Percentiles rank a stretch among this genome's conserved stretches.
Conservation (phyloP, 1,139 yeast species). For the Nematodospora anomalae region DNA sequence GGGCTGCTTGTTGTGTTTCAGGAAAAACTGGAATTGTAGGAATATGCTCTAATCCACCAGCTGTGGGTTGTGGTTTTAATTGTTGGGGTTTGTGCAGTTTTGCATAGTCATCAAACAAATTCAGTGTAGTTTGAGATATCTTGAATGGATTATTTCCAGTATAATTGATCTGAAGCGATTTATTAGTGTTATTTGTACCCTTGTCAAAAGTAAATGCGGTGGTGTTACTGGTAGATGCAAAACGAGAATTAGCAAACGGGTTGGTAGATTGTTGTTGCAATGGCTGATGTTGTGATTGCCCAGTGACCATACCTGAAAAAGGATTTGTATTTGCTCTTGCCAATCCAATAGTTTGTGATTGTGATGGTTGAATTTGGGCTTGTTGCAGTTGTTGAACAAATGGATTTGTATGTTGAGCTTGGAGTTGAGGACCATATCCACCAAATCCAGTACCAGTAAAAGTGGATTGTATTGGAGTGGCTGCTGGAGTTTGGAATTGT, state of each 20-base stretch:
- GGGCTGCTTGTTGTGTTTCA: conserved; percentile 51
- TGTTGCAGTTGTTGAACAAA: conserved; percentile 24
- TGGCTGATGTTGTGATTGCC: conserved; percentile 13
- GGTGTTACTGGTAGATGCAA: conserved; percentile 33
- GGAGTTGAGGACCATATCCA: conserved; percentile 42
- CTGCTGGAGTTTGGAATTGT: conserved; percentile 12
- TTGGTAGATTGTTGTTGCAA: conserved; percentile 33
- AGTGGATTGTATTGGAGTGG: conserved; percentile 20
- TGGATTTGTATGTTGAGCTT: conserved; percentile 29
- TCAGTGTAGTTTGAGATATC: conserved; percentile 38
- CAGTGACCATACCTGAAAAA: conserved; percentile 28
- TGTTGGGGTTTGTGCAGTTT: conserved; percentile 17
- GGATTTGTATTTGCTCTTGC: conserved; percentile 43
- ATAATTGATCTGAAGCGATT: conserved; percentile 25
- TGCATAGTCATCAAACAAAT: conserved; percentile 31
- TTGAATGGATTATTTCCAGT: conserved; percentile 52
- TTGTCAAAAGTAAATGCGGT: conserved; percentile 36
- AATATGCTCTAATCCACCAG: conserved; percentile 64
- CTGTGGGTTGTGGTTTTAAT: conserved; percentile 54
- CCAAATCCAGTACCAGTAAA: conserved; percentile 63
- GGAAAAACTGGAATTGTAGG: conserved; percentile 69
- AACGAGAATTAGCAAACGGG: conserved; percentile 50
- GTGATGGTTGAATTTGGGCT: conserved; percentile 5
- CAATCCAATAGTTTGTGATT: conserved; percentile 21
- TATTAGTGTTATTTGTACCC: conserved; percentile 18